phyloP scores from a whole-genome alignment of 495 filamentous ascomycete species.

The Lasiosphaeria miniovina region DNA sequence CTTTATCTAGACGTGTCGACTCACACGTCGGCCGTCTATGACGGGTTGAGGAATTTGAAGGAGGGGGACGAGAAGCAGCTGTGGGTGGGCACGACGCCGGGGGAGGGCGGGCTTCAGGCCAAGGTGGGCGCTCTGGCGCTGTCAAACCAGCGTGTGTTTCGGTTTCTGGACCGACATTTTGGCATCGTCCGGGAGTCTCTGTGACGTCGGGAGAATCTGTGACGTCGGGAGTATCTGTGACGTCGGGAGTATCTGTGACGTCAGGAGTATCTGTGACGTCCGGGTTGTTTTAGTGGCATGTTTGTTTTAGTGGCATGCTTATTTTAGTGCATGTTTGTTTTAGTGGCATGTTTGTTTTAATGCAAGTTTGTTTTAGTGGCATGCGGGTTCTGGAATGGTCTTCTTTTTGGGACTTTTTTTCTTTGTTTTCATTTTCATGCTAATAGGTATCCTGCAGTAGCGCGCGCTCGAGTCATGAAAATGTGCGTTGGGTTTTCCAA shows the following conservation, averaged over 20 bases:
- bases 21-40: slow-evolving; percentile 5
- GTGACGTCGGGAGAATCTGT: not conserved
- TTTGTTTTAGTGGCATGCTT: too few species aligned
- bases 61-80: slow-evolving; percentile 21
- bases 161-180: slow-evolving; percentile 8
- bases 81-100: slow-evolving; percentile 21
- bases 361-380: too few species aligned
- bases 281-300: too few species aligned
- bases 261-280: too few species aligned
- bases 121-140: slow-evolving; percentile 25
- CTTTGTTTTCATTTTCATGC: too few species aligned
- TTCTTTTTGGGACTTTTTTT: too few species aligned
- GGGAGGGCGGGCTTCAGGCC: slow-evolving; percentile 24
- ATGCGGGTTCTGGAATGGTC: too few species aligned
- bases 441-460: too few species aligned
- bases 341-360: too few species aligned
- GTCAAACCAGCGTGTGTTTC: slow-evolving; percentile 5
- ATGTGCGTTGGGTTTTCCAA: too few species aligned
- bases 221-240: not conserved
- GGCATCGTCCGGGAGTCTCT: not conserved
- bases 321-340: too few species aligned
- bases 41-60: slow-evolving; percentile 4
- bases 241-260: not conserved
- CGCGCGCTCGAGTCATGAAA: too few species aligned
- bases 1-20: slow-evolving; percentile 12